Evolutionary conservation across 306 rosid genomes (phyloP).

Genomic region (Lathyrus aphaca): DNA sequence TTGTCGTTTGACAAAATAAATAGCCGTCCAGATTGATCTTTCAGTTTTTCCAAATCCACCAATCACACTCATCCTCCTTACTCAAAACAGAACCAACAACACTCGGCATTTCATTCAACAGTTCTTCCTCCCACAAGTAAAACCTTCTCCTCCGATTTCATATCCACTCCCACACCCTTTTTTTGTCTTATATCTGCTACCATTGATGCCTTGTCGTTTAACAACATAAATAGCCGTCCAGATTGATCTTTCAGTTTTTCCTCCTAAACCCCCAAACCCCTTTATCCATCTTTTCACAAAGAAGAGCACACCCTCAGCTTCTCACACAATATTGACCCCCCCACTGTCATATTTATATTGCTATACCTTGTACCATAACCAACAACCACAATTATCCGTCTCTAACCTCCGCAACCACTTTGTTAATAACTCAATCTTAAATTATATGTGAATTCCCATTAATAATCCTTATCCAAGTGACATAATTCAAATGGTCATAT

Average conservation of each 20-base stretch:
- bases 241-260: not conserved
- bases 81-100: too few species aligned
- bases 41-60: not conserved
- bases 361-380: not conserved
- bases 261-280: not conserved
- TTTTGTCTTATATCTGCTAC: not conserved
- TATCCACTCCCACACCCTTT: not conserved
- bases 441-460: conserved; percentile 21
- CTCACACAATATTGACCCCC: not conserved
- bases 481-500: conserved; percentile 20
- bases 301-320: not conserved
- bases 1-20: not conserved
- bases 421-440: not conserved
- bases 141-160: not conserved
- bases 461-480: conserved; percentile 10
- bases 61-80: not conserved
- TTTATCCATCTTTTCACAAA: not conserved
- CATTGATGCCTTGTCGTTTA: not conserved
- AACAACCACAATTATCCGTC: not conserved
- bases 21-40: not conserved
- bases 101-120: too few species aligned
- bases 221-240: not conserved
- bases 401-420: not conserved
- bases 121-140: too few species aligned
- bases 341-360: not conserved